Conservation (phyloP, 2,329 filamentous ascomycete genomes). For the Clarireedia monteithiana region DNA sequence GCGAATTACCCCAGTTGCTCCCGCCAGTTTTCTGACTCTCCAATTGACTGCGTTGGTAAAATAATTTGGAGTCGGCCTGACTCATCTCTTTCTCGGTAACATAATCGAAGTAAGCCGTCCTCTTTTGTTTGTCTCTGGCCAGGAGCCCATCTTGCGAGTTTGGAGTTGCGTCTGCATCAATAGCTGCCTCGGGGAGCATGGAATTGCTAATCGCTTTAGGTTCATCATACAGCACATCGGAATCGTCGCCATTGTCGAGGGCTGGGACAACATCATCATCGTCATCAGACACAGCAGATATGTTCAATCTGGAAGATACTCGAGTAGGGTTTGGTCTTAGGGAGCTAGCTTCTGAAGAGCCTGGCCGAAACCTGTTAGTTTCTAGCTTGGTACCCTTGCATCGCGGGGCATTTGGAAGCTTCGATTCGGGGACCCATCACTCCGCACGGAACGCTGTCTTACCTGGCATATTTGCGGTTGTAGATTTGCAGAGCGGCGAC, state of each 20-base stretch:
- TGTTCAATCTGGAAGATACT: not conserved
- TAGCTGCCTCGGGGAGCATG: conserved; percentile 26
- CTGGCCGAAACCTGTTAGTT: conserved; percentile 3
- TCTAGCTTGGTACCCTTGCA: conserved; percentile 6
- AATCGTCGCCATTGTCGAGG: conserved; percentile 6
- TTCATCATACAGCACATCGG: conserved; percentile 16
- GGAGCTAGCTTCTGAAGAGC: not conserved
- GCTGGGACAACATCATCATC: not conserved
- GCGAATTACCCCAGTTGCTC: conserved; percentile 27
- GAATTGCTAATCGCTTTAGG: conserved; percentile 11
- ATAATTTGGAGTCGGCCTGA: conserved; percentile 88
- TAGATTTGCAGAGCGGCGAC: too few relatives aligned
- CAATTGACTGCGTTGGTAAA: conserved; percentile 83
- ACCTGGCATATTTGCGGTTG: not conserved
- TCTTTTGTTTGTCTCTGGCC: conserved; percentile 51
- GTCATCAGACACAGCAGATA: not conserved
- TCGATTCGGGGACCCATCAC: too few relatives aligned
- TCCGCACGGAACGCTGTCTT: not conserved
- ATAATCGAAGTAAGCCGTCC: conserved; percentile 88
- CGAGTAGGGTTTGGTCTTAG: not conserved
- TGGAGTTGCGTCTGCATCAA: conserved; percentile 19
- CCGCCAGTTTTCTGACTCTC: conserved; percentile 33
- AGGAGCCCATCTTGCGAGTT: conserved; percentile 40
- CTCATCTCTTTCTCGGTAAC: conserved; percentile 91
- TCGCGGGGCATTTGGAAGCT: conserved; percentile 1